phyloP scores from a whole-genome alignment of 139 green algal genomes.

The Tetraselmis chui region DNA sequence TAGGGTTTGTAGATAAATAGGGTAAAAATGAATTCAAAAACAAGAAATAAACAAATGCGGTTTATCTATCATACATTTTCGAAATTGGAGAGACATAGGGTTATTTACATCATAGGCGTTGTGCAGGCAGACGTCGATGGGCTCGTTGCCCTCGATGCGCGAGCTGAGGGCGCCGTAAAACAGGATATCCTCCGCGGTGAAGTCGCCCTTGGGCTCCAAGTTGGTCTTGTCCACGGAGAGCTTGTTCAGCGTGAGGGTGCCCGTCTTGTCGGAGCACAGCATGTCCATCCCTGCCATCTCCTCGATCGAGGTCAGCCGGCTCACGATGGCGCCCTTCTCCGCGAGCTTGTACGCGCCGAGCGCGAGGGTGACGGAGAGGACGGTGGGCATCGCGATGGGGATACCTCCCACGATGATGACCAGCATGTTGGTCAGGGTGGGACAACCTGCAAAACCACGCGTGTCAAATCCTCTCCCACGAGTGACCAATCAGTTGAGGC shows the following conservation, averaged over 20 bases:
- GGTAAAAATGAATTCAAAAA: too few species aligned
- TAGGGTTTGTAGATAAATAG: too few species aligned
- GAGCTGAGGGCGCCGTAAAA: slow-evolving; percentile 49
- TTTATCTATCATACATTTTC: too few species aligned
- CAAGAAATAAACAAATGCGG: too few species aligned
- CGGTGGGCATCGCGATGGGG: slow-evolving; percentile 89
- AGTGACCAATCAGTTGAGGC: too few species aligned
- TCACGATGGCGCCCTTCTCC: slow-evolving; percentile 84
- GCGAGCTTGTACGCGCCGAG: slow-evolving; percentile 76
- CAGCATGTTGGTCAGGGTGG: slow-evolving; percentile 79
- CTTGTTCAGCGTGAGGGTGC: slow-evolving; percentile 82
- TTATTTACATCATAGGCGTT: slow-evolving; percentile 48
- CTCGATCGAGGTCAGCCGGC: slow-evolving; percentile 78
- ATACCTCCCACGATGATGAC: slow-evolving; percentile 87
- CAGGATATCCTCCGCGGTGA: slow-evolving; percentile 18
- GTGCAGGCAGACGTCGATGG: slow-evolving; percentile 73
- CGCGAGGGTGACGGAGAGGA: slow-evolving; percentile 81
- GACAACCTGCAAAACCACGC: slow-evolving; percentile 49
- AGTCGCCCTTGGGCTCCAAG: slow-evolving; percentile 19
- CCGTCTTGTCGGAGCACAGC: slow-evolving; percentile 90
- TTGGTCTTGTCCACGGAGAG: slow-evolving; percentile 29
- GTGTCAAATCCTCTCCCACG: too few species aligned
- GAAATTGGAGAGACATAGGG: too few species aligned
- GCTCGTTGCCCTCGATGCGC: slow-evolving; percentile 66
- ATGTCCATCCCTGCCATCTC: slow-evolving; percentile 89